These are phyloP conservation scores for Phytophthora cryptogea DNA, from an alignment of 352 stramenopile genomes.

Conservation along the genomic window DNA sequence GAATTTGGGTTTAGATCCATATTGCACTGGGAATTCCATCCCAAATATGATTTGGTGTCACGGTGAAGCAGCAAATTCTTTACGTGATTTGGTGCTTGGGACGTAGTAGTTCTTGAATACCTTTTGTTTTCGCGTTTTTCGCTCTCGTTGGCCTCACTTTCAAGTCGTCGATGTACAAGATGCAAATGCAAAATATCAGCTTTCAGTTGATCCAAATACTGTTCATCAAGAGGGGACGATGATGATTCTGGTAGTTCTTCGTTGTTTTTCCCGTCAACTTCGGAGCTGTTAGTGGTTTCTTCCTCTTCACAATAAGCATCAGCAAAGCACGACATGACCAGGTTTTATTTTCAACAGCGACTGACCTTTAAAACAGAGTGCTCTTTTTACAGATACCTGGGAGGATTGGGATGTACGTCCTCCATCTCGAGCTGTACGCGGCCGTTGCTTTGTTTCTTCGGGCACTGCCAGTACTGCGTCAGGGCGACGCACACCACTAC, in stretches of 20 bases:
- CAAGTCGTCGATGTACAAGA: conserved; percentile 25
- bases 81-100: conserved; percentile 46
- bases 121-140: conserved; percentile 7
- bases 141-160: conserved; percentile 10
- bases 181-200: conserved; percentile 53
- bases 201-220: conserved; percentile 66
- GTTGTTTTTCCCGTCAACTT: not conserved
- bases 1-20: conserved; percentile 4
- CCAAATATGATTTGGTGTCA: conserved; percentile 31
- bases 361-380: conserved; percentile 28
- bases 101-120: not conserved
- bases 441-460: conserved; percentile 40
- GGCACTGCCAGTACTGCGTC: conserved; percentile 2
- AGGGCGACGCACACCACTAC: conserved; percentile 46
- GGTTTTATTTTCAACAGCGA: not conserved
- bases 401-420: conserved; percentile 19
- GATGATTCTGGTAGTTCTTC: not conserved
- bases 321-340: not conserved
- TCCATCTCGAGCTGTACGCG: conserved; percentile 55
- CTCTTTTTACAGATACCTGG: conserved; percentile 14
- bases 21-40: conserved; percentile 18
- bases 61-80: conserved; percentile 71
- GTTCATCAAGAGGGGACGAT: conserved; percentile 34
- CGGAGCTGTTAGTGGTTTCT: conserved; percentile 1
- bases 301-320: conserved; percentile 1